Percentiles rank a stretch among this genome's conserved stretches.
phyloP scores from a whole-genome alignment of 2,329 filamentous ascomycete species.

The Aspergillus calidoustus region DNA sequence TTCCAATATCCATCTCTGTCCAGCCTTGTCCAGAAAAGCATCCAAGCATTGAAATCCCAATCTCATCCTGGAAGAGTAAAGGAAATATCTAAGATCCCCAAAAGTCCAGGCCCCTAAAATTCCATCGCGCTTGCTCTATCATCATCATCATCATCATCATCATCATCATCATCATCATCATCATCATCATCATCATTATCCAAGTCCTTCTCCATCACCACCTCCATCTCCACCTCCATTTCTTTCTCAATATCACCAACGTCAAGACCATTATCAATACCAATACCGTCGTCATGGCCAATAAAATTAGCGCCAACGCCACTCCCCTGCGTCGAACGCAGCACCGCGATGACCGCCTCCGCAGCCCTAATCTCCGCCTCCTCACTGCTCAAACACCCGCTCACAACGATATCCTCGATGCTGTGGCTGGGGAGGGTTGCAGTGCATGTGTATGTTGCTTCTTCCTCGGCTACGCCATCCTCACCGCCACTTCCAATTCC shows the following conservation, averaged over 20 bases:
- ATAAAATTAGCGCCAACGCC: too few species aligned
- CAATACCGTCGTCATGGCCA: not conserved
- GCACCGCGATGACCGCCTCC: slow-evolving; percentile 22
- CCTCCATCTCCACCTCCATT: not conserved
- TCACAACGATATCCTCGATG: slow-evolving; percentile 23
- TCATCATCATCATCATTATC: not conserved
- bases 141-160: not conserved
- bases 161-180: not conserved
- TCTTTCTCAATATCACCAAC: not conserved
- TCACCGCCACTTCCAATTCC: not conserved
- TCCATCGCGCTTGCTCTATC: not conserved
- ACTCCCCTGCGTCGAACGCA: slow-evolving; percentile 1
- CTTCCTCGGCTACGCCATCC: slow-evolving; percentile 4
- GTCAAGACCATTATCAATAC: not conserved
- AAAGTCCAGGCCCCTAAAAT: not conserved
- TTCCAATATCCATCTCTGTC: too few species aligned
- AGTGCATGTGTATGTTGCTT: slow-evolving; percentile 10
- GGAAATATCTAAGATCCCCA: not conserved
- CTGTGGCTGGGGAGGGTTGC: not conserved
- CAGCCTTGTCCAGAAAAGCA: too few species aligned
- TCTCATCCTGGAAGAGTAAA: too few species aligned
- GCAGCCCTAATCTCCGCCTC: slow-evolving; percentile 38
- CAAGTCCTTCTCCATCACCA: not conserved
- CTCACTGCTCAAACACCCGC: slow-evolving; percentile 32
- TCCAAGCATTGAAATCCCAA: too few species aligned